Evolutionary conservation across 1,139 yeast species (phyloP).

Genomic region (Yamadazyma atmosphaerica): DNA sequence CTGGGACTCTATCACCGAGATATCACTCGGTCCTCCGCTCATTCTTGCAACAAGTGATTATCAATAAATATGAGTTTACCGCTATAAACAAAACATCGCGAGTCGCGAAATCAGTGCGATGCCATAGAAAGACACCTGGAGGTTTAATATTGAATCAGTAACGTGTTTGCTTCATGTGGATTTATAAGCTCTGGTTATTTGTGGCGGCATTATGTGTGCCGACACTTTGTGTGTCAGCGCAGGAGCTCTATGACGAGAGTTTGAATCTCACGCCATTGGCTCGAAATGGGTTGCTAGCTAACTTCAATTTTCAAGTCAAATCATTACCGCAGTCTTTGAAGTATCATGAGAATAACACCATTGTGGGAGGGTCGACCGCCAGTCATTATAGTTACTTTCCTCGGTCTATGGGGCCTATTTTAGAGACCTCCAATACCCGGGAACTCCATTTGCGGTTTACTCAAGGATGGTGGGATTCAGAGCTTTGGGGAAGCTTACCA

Average conservation of each 20-base stretch:
- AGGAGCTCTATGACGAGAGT: constrained; percentile 50
- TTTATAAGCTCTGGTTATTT: neutral
- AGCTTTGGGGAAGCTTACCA: constrained; percentile 85
- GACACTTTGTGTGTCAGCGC: neutral
- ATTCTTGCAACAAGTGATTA: too few relatives aligned
- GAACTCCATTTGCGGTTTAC: constrained; percentile 84
- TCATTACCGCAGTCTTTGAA: constrained; percentile 45
- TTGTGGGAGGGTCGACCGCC: constrained; percentile 3
- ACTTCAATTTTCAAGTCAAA: constrained; percentile 64
- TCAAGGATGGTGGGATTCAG: constrained; percentile 96
- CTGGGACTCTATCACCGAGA: constrained; percentile 60
- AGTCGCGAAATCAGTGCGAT: too few relatives aligned
- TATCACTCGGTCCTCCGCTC: constrained; percentile 19
- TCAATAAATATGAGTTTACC: too few relatives aligned
- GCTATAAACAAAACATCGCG: neutral
- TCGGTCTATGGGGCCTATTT: constrained; percentile 73
- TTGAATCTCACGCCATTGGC: constrained; percentile 69
- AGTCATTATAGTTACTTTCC: constrained; percentile 80
- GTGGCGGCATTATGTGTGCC: too few relatives aligned
- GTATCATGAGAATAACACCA: constrained; percentile 19
- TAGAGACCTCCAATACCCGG: constrained; percentile 64
- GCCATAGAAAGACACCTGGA: neutral
- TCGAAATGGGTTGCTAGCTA: constrained; percentile 62
- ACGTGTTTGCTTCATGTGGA: neutral
- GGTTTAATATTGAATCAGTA: neutral